phyloP scores from a whole-genome alignment of 2,329 filamentous ascomycete genomes.

The Fusarium siculi region DNA sequence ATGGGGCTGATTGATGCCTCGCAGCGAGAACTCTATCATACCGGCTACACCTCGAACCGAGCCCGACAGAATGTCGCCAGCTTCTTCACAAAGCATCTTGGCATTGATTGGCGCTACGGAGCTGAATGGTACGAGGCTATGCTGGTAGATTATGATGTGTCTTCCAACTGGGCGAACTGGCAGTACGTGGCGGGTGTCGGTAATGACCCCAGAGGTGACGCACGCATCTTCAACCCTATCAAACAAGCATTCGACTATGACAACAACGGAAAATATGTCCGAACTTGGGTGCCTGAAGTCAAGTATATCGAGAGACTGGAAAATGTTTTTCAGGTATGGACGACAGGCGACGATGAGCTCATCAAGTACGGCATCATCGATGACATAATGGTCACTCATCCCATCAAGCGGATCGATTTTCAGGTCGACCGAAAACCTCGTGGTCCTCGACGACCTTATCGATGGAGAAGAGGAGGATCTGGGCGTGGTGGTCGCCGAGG shows the following conservation, averaged over 20 bases:
- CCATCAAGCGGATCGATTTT: slow-evolving; percentile 73
- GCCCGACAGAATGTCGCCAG: slow-evolving; percentile 81
- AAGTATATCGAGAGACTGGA: slow-evolving; percentile 61
- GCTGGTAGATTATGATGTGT: slow-evolving; percentile 80
- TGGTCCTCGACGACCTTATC: slow-evolving; percentile 35
- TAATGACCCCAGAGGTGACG: slow-evolving; percentile 78
- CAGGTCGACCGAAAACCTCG: slow-evolving; percentile 62
- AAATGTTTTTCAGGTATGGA: slow-evolving; percentile 78
- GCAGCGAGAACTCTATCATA: slow-evolving; percentile 77
- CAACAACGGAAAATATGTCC: slow-evolving; percentile 73
- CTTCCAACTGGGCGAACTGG: slow-evolving; percentile 85
- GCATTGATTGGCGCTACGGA: slow-evolving; percentile 82
- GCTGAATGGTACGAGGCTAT: slow-evolving; percentile 85
- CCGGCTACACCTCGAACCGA: slow-evolving; percentile 82
- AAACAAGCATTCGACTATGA: slow-evolving; percentile 86
- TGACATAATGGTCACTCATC: slow-evolving; percentile 73
- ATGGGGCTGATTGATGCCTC: slow-evolving; percentile 82
- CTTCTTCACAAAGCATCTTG: slow-evolving; percentile 77
- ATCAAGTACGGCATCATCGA: slow-evolving; percentile 65
- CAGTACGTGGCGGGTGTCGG: slow-evolving; percentile 84
- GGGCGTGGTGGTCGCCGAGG: slow-evolving; percentile 36
- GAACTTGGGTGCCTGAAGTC: slow-evolving; percentile 78
- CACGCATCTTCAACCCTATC: slow-evolving; percentile 82
- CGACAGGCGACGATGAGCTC: slow-evolving; percentile 68
- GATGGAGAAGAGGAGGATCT: slow-evolving; percentile 40